Percentiles rank a stretch among this genome's conserved stretches.
These are phyloP conservation scores for Sporisorium exsertum DNA, from an alignment of 1,284 basidiomycete genomes.

Conservation along the genomic window DNA sequence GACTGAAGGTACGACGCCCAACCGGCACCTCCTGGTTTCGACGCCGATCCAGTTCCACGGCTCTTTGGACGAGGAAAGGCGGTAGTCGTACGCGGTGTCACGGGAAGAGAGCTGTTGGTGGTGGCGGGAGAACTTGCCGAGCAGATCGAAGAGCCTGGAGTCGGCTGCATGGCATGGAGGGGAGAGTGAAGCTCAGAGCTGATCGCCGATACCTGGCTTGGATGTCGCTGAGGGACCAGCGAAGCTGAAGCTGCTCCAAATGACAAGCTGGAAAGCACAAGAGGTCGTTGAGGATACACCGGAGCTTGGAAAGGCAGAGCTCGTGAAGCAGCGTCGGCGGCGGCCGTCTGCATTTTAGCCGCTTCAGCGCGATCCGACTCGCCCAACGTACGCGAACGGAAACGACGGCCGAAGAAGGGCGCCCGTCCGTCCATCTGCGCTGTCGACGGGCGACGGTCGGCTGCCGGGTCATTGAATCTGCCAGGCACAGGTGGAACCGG, in stretches of 20 bases:
- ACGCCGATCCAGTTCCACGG: conserved; percentile 18
- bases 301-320: neutral
- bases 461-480: neutral
- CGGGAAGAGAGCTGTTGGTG: conserved; percentile 35
- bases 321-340: conserved; percentile 3
- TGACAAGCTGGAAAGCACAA: conserved; percentile 4
- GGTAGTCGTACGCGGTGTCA: conserved; percentile 21
- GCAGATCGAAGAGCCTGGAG: conserved; percentile 33
- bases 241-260: neutral
- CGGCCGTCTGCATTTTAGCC: conserved; percentile 18
- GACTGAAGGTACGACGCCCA: conserved; percentile 60
- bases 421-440: conserved; percentile 38
- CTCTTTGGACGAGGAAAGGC: conserved; percentile 39
- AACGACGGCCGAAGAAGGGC: conserved; percentile 44
- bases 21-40: conserved; percentile 30
- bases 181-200: conserved; percentile 34
- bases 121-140: conserved; percentile 35
- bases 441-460: conserved; percentile 38
- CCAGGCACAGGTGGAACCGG: conserved; percentile 26
- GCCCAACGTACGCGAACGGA: conserved; percentile 52
- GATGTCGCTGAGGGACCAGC: conserved; percentile 16
- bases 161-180: conserved; percentile 20
- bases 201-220: conserved; percentile 26
- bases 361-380: conserved; percentile 37
- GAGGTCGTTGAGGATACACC: conserved; percentile 9